These are phyloP conservation scores for Poterioochromonas sp. DNA, from an alignment of 352 stramenopile species.

Conservation along the genomic window DNA sequence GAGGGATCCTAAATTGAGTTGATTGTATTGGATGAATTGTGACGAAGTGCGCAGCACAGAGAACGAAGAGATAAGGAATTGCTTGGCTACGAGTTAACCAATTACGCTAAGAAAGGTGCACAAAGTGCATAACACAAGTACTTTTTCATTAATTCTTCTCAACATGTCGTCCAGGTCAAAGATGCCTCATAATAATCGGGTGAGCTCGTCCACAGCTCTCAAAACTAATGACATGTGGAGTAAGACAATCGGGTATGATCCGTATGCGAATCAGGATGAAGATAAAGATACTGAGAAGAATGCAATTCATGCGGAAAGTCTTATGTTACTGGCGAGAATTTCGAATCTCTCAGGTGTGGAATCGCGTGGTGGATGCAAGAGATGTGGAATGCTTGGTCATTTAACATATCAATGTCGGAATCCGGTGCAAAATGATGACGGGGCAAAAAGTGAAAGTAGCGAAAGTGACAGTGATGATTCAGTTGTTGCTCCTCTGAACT, in stretches of 20 bases:
- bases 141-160: not conserved
- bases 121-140: not conserved
- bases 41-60: not conserved
- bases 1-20: not conserved
- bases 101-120: not conserved
- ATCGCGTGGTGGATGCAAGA: conserved; percentile 35
- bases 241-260: conserved; percentile 91
- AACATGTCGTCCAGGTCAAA: conserved; percentile 63
- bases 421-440: conserved; percentile 48
- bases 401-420: conserved; percentile 79
- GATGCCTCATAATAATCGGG: conserved; percentile 94
- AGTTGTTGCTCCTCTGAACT: conserved; percentile 44
- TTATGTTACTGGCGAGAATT: conserved; percentile 84
- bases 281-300: conserved; percentile 58
- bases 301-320: conserved; percentile 73
- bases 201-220: conserved; percentile 79
- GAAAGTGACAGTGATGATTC: conserved; percentile 45
- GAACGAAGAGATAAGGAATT: not conserved
- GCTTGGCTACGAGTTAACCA: not conserved
- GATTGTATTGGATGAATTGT: not conserved
- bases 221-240: conserved; percentile 92
- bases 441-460: conserved; percentile 38
- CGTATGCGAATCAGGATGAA: conserved; percentile 60
- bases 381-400: conserved; percentile 73
- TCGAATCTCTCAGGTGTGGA: conserved; percentile 75